Evolutionary conservation across 768 basidiomycete species (phyloP).

Genomic region (Porphyrellus cyaneotinctus): DNA sequence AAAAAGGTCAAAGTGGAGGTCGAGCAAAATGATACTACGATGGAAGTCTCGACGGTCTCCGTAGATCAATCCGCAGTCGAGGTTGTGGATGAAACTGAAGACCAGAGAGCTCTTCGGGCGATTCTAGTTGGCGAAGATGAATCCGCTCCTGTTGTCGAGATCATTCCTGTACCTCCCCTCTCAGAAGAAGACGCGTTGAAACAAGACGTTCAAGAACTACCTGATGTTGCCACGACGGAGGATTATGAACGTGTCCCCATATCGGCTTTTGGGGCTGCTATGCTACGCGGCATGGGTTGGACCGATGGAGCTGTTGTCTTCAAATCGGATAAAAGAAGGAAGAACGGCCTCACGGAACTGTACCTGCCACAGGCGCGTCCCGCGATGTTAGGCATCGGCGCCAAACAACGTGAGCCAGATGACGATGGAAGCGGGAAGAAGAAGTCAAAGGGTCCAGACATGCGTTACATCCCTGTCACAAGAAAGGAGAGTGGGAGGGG

Average conservation of each 20-base stretch:
- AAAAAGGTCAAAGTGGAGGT: constrained; percentile 30
- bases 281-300: constrained; percentile 97
- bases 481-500: constrained; percentile 54
- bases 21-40: constrained; percentile 25
- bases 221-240: constrained; percentile 68
- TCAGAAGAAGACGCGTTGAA: constrained; percentile 82
- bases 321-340: constrained; percentile 45
- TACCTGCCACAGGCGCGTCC: constrained; percentile 82
- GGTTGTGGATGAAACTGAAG: constrained; percentile 59
- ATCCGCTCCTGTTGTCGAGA: constrained; percentile 45
- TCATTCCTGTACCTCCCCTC: constrained; percentile 56
- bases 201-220: constrained; percentile 79
- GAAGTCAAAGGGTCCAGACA: constrained; percentile 49
- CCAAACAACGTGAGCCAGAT: constrained; percentile 75
- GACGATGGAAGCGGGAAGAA: constrained; percentile 65
- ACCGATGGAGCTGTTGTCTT: constrained; percentile 74
- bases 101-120: constrained; percentile 76
- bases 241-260: constrained; percentile 93
- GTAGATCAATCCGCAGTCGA: constrained; percentile 17
- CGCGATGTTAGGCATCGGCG: constrained; percentile 87
- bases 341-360: constrained; percentile 62
- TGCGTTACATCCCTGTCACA: constrained; percentile 79
- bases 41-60: not conserved
- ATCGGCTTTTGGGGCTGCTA: constrained; percentile 87
- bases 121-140: constrained; percentile 55